Base-by-base conservation (phyloP, 495 filamentous ascomycete species). In the Penicillium chermesinum region DNA sequence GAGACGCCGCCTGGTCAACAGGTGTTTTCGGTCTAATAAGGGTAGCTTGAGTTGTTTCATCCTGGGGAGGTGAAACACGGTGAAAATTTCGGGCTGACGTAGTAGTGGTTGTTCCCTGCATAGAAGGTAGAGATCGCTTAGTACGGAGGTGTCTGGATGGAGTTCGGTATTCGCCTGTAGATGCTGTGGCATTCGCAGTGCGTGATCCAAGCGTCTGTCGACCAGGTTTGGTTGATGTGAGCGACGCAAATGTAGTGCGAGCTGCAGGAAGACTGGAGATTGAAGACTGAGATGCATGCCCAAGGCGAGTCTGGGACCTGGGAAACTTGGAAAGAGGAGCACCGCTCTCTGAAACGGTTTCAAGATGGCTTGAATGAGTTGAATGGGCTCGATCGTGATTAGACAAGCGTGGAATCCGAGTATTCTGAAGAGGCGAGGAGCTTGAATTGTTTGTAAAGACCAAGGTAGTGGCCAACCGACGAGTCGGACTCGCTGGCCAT, bases 291-390 rank as follows among this genome's bases (percentile, higher is more conserved):
- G 81, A 69, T 20, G 80, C 74, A 65, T 88, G 80, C n/a, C 76
- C 79, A 20, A 86, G 67, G 44, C 83, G 79, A 5, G 84, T 87
- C 45, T 80, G 77, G 22, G 85, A 76, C 50, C 82, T 74, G 22
- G 80, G 64, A 41, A 74, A 77, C 43, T 67, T 72, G 35, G 72
- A 72, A 49, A 86, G 76, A 21, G 86, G 82, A 19, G 82, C 89
- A 46, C 90, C 91, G 46, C 83, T 87, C 66, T 97, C 94, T 33
- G 88, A 95, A 1, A 97, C 90, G 22, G 91, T 91, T 52, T 96
- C 93, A 8, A 98, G 75, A 27, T 71, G 63, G 2, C 82, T 85
- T n/a, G 89, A 85, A 56, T 80, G 63, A 2, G 83, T 84, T 14
- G 88, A 85, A 57, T 80, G 79, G 9, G 77, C 74, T 37, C 87